Evolutionary conservation across 2,329 filamentous ascomycete genomes (phyloP).

Genomic region (Epicoccum sorghinum): DNA sequence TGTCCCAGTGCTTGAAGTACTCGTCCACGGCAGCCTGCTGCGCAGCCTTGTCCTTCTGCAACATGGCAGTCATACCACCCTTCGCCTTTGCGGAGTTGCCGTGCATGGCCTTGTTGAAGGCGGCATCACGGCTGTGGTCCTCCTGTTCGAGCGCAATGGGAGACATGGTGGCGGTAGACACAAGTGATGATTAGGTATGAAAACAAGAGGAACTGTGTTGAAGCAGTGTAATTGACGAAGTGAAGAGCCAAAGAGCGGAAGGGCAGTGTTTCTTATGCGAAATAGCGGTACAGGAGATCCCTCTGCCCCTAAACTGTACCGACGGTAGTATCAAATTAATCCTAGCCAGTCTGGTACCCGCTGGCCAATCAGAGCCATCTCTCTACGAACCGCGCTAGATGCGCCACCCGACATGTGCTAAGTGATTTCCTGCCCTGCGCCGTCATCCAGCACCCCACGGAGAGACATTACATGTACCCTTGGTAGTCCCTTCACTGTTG

Average conservation of each 20-base stretch:
- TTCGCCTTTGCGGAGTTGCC: conserved; percentile 71
- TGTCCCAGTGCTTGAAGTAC: conserved; percentile 97
- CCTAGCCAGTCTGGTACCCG: conserved; percentile 2
- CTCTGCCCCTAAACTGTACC: conserved; percentile 20
- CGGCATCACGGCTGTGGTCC: conserved; percentile 83
- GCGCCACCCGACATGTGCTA: conserved; percentile 7
- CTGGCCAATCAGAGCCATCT: conserved; percentile 7
- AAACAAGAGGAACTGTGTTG: conserved; percentile 15
- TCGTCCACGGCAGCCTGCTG: conserved; percentile 85
- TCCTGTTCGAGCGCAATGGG: conserved; percentile 73
- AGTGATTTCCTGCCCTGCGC: conserved; percentile 1
- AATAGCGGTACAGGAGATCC: conserved; percentile 39
- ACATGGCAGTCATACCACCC: conserved; percentile 81
- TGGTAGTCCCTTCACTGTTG: not conserved
- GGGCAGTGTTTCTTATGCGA: conserved; percentile 23
- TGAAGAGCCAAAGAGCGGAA: conserved; percentile 22
- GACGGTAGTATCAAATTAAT: conserved; percentile 10
- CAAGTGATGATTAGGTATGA: conserved; percentile 4
- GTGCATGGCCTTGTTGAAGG: conserved; percentile 89
- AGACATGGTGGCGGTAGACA: conserved; percentile 53
- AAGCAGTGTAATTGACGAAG: conserved; percentile 25
- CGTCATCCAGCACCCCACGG: conserved; percentile 13
- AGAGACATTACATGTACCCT: not conserved
- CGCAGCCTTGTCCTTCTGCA: conserved; percentile 78
- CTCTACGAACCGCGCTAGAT: conserved; percentile 10